These are phyloP conservation scores for Skeletonema potamos DNA, from an alignment of 108 stramenopile species.

Conservation along the genomic window DNA sequence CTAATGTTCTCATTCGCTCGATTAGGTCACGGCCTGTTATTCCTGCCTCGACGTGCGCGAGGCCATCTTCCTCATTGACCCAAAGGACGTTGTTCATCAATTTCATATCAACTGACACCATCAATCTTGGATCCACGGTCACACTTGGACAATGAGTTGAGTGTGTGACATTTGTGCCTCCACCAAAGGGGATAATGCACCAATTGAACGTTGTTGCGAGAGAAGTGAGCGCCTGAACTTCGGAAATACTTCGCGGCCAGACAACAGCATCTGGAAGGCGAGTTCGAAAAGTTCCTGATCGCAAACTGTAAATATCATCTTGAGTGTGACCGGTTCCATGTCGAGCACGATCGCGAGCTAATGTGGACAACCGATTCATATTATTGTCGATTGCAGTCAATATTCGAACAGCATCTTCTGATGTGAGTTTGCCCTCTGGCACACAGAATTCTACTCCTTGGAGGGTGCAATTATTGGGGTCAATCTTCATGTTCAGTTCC, in stretches of 20 bases:
- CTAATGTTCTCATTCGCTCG: constrained; percentile 61
- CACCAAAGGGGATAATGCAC: constrained; percentile 94
- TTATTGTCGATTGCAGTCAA: constrained; percentile 13
- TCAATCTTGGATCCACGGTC: constrained; percentile 73
- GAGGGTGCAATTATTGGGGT: constrained; percentile 47
- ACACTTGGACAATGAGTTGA: constrained; percentile 75
- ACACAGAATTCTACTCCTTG: neutral
- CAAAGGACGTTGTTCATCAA: constrained; percentile 72
- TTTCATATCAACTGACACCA: constrained; percentile 91
- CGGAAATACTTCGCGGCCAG: constrained; percentile 61
- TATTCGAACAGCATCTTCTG: constrained; percentile 17
- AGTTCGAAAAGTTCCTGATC: constrained; percentile 46
- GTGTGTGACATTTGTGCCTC: constrained; percentile 91
- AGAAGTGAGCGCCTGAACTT: constrained; percentile 59
- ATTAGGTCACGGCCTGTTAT: constrained; percentile 80
- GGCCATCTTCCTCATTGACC: constrained; percentile 86
- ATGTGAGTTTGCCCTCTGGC: constrained; percentile 12
- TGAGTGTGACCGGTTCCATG: constrained; percentile 89
- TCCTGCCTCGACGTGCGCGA: constrained; percentile 88
- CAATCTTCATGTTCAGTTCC: constrained; percentile 61
- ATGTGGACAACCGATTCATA: constrained; percentile 38
- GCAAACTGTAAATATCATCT: constrained; percentile 75
- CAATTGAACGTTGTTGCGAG: constrained; percentile 55
- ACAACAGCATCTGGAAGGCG: constrained; percentile 85
- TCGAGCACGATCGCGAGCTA: constrained; percentile 54